Evolutionary conservation across 371 early-diverging fungal genomes (phyloP), one percentile per base, ranked within the genome.

Genomic region (Mucor irregularis): DNA sequence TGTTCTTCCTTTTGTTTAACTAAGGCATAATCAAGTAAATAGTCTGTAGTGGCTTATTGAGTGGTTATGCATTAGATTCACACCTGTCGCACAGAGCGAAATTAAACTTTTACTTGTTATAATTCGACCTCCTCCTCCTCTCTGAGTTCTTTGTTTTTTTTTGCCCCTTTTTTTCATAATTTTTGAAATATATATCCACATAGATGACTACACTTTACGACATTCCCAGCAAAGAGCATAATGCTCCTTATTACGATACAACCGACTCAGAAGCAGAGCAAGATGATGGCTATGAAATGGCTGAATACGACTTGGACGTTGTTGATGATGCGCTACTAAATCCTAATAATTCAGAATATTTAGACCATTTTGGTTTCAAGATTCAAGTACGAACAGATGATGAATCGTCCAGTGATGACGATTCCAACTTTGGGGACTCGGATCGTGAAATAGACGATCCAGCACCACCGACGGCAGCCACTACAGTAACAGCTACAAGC

Each of bases 341-440:
- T 52, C 73, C 76, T 8, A 40, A 75, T 49, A 64, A 58, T 31
- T 48, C 46, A 38, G 76, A 75, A 39, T 75, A 57, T 19, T 49
- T 58, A 21, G 76, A 75, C 53, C 76, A 75, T 50, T 75, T 75
- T 62, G 76, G 76, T 1, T 75, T 75, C 29, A 64, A 45, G 8
- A 69, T 75, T 33, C 68, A 75, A 39, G 76, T 75, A 3, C 64
- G 64, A 48, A 71, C 77, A 17, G 77, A 76, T 52, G 74, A 76
- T 53, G 77, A 76, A 35, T 60, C 58, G 14, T 66, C 63, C 11
- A 58, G 66, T 21, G 65, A 61, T 39, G 65, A 64, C 14, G 72
- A 66, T 24, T 69, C 69, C 8, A 54, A 58, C 21, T 49, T 42
- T 30, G 60, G 57, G n/a, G 39, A 17, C 11, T 33, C 34, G 0